Percentiles rank a stretch among this genome's conserved stretches.
phyloP scores from a whole-genome alignment of 78 protist genomes.

The Reticulomyxa filosa region DNA sequence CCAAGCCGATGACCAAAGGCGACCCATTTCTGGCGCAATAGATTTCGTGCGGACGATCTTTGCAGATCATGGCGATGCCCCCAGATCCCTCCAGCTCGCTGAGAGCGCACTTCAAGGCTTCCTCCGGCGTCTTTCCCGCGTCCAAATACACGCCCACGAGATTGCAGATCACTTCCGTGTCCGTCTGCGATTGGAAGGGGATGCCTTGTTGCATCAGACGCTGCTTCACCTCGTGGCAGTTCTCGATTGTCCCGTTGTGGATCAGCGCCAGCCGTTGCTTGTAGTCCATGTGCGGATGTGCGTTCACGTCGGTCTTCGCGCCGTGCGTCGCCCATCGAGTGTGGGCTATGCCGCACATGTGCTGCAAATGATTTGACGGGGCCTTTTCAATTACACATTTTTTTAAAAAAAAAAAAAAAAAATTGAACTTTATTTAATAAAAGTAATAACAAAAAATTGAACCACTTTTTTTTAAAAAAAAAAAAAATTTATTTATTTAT shows the following conservation, averaged over 20 bases:
- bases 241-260: background rate
- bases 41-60: no score
- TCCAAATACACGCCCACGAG: background rate
- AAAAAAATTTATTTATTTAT: no score
- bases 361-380: no score
- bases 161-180: background rate
- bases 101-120: no score
- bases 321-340: conserved; percentile 1
- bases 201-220: background rate
- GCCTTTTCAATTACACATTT: no score
- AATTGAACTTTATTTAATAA: background rate
- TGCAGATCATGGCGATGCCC: no score
- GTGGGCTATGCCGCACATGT: background rate
- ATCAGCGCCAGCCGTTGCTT: background rate
- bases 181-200: no score
- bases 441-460: background rate
- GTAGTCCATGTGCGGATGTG: background rate
- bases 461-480: no score
- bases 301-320: background rate
- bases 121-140: background rate
- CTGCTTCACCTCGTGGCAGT: background rate
- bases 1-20: background rate
- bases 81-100: no score
- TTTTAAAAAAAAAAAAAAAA: no score
- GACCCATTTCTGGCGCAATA: no score